Evolutionary conservation across 768 basidiomycete species (phyloP).

Genomic region (Leucocoprinus sp.): DNA sequence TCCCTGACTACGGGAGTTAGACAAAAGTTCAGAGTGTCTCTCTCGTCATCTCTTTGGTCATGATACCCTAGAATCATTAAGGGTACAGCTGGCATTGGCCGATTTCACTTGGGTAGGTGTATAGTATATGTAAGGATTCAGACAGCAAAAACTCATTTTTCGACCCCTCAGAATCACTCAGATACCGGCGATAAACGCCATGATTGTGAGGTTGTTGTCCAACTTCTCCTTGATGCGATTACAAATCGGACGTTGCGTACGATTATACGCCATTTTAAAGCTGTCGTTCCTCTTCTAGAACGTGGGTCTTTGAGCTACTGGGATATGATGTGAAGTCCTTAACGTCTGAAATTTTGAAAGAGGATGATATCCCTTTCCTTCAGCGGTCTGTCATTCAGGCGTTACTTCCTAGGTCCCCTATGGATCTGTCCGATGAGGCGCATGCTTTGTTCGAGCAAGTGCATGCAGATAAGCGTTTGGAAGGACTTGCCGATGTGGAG

Average conservation of each 20-base stretch:
- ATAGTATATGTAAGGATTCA: background rate
- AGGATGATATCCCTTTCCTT: constrained; percentile 60
- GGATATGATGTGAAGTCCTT: background rate
- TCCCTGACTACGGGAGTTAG: constrained; percentile 29
- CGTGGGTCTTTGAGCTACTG: constrained; percentile 26
- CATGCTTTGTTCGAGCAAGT: constrained; percentile 22
- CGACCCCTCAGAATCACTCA: constrained; percentile 43
- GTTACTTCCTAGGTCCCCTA: constrained; percentile 39
- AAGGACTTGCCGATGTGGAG: constrained; percentile 28
- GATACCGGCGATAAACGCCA: constrained; percentile 31
- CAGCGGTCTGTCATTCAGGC: constrained; percentile 54
- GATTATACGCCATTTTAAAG: constrained; percentile 48
- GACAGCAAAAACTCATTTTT: too few relatives aligned
- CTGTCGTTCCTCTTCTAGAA: constrained; percentile 34
- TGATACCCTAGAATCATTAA: constrained; percentile 40
- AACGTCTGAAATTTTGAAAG: constrained; percentile 33
- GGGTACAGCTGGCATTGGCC: constrained; percentile 47
- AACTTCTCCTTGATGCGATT: constrained; percentile 39
- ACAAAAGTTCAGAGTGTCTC: constrained; percentile 43
- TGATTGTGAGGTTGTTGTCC: constrained; percentile 46
- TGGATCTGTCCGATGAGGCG: constrained; percentile 30
- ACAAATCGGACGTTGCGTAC: constrained; percentile 47
- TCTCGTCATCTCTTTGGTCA: constrained; percentile 55
- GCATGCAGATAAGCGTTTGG: constrained; percentile 17
- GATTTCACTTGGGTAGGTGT: constrained; percentile 39